Conservation (phyloP, 2,329 filamentous ascomycete species). For the Teratosphaeria viscida region DNA sequence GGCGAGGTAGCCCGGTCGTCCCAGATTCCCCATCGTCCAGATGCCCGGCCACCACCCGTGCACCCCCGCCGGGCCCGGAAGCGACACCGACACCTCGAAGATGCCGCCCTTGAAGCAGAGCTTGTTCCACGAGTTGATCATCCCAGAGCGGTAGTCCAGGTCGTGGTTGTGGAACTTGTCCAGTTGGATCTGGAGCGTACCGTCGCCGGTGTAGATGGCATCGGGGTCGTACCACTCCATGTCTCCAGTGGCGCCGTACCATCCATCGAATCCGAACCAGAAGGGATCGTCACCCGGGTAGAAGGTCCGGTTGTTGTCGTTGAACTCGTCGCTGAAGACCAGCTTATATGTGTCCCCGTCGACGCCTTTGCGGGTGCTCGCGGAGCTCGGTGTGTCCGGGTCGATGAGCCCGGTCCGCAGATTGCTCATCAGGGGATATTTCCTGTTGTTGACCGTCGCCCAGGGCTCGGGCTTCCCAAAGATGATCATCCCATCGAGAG, state of each 20-base stretch:
- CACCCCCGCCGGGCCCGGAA: constrained; percentile 40
- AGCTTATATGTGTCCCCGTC: constrained; percentile 37
- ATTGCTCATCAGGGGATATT: constrained; percentile 39
- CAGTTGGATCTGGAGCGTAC: constrained; percentile 36
- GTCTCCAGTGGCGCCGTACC: constrained; percentile 45
- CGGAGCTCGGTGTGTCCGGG: constrained; percentile 39
- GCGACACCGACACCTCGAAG: constrained; percentile 42
- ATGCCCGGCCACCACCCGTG: constrained; percentile 44
- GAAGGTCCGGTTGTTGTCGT: constrained; percentile 42
- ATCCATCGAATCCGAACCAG: constrained; percentile 43
- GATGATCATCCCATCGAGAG: constrained; percentile 29
- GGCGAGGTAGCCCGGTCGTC: constrained; percentile 41
- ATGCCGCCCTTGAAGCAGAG: constrained; percentile 46
- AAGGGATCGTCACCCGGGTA: constrained; percentile 49
- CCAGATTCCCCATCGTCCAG: constrained; percentile 47
- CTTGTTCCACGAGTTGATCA: constrained; percentile 45
- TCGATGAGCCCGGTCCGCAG: constrained; percentile 41
- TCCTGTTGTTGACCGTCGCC: constrained; percentile 39
- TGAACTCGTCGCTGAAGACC: constrained; percentile 50
- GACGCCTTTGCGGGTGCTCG: constrained; percentile 35
- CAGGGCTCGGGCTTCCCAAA: constrained; percentile 25
- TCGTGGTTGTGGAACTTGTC: constrained; percentile 38
- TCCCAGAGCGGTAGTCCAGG: constrained; percentile 39
- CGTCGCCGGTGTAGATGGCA: constrained; percentile 40
- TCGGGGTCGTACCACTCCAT: constrained; percentile 44